phyloP scores from a whole-genome alignment of 495 filamentous ascomycete genomes.

The Delitschia confertaspora region DNA sequence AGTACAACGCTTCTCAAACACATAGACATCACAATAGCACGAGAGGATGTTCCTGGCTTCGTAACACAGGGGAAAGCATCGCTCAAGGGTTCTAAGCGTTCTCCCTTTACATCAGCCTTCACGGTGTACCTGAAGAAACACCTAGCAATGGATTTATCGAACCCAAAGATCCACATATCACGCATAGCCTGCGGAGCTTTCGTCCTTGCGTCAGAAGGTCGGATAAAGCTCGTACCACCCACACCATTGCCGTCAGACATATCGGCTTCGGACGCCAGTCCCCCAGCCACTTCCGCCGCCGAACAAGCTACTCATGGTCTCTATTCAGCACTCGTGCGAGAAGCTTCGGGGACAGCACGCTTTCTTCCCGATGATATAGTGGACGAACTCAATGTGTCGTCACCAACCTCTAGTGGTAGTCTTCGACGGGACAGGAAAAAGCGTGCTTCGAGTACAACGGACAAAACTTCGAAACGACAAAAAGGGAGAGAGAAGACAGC shows the following conservation, averaged over 20 bases:
- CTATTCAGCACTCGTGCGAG: conserved; percentile 17
- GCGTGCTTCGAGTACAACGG: too few species aligned
- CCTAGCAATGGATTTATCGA: conserved; percentile 27
- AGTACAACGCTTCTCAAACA: conserved; percentile 23
- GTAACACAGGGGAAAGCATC: conserved; percentile 15
- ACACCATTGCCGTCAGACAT: background rate
- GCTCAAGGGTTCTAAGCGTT: conserved; percentile 5
- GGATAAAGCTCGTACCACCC: conserved; percentile 23
- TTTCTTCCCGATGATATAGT: conserved; percentile 9
- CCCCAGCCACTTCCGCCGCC: conserved; percentile 1
- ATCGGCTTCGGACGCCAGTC: conserved; percentile 1
- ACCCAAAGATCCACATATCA: conserved; percentile 25
- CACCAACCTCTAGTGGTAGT: too few species aligned
- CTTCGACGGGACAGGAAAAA: too few species aligned
- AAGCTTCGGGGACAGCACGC: conserved; percentile 21
- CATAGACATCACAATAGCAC: conserved; percentile 30
- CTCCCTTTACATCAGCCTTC: conserved; percentile 30
- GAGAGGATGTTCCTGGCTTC: conserved; percentile 28
- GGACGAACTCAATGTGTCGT: background rate
- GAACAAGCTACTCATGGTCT: conserved; percentile 20
- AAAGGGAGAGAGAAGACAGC: background rate
- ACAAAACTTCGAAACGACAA: background rate
- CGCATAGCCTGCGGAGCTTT: conserved; percentile 28
- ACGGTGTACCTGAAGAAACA: conserved; percentile 27
- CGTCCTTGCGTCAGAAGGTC: conserved; percentile 24